Evolutionary conservation across 352 stramenopile genomes (phyloP), one percentile per base, ranked within the genome.

Genomic region (Thalassiosira exigua): DNA sequence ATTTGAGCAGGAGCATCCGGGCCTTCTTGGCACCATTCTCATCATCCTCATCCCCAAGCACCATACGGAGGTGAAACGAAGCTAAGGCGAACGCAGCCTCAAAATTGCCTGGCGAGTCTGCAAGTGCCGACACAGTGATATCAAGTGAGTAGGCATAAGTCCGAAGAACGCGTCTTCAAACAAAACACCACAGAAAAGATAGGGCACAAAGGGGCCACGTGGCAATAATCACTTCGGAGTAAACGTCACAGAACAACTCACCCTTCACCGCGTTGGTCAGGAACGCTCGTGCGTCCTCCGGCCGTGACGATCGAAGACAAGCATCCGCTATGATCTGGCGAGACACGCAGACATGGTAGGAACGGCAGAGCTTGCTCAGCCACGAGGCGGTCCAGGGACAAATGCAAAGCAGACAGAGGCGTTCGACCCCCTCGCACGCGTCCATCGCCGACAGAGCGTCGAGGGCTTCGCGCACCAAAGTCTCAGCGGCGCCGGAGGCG

Each of bases 241-340:
- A n/a, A n/a, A n/a, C n/a, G n/a, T n/a, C n/a, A n/a, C n/a, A n/a
- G n/a, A n/a, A n/a, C n/a, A n/a, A n/a, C n/a, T n/a, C n/a, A n/a
- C n/a, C 82, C 41, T 62, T 56, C 21, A 88, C 77, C 39, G 84
- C 84, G 46, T 81, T 72, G 52, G 77, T 44, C 19, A 92, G 70
- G 59, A 91, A 89, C 26, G 9, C 58, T 61, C 33, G 39, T 24
- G 87, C 87, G 26, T 90, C 84, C 22, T 80, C 61, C 32, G 64
- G 50, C 29, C 61, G 64, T 7, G 56, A 79, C 51, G 70, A 74
- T 33, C 69, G 51, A 36, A 91, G 68, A 19, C 86, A 76, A 3
- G 69, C 65, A 22, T 92, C 82, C 5, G 87, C 84, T 51, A 88
- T 65, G 24, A 89, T 52, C 67, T 91, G 87, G 11, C 84, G 79